A percentile compares a stretch with the other conserved stretches of the same genome.
Evolutionary conservation across 805 yeast species (phyloP).

Genomic region (Candida namnaoensis): DNA sequence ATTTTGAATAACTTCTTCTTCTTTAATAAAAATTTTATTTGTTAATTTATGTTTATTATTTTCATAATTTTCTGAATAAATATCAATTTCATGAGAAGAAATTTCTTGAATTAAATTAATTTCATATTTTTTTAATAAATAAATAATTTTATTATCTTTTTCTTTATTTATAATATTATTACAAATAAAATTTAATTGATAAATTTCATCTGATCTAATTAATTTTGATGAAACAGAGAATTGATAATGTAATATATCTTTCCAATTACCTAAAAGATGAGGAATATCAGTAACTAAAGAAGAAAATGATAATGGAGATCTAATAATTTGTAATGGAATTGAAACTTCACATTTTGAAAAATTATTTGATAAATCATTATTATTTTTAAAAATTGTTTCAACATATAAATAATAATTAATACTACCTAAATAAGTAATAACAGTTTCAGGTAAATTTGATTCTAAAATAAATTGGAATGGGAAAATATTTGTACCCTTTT

Average conservation of each 20-base stretch:
- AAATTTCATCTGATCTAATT: background rate
- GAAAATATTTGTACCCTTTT: constrained; percentile 9
- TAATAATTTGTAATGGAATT: background rate
- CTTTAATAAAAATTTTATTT: background rate
- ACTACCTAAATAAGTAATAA: constrained; percentile 5
- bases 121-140: too few relatives aligned
- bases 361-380: background rate
- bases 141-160: too few relatives aligned
- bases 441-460: constrained; percentile 10
- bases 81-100: background rate
- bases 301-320: background rate
- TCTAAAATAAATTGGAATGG: constrained; percentile 16
- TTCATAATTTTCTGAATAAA: background rate
- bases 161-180: too few relatives aligned
- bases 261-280: background rate
- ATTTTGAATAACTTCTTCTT: background rate
- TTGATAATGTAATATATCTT: too few relatives aligned
- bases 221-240: background rate
- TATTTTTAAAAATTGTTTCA: background rate
- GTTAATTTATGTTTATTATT: too few relatives aligned
- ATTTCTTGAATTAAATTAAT: background rate
- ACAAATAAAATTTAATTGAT: too few relatives aligned
- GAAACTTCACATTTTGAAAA: background rate
- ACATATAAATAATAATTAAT: constrained; percentile 10
- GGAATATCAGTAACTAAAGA: background rate